These are phyloP conservation scores for Pyrus bretschneideri DNA, from an alignment of 306 rosid genomes.

Conservation along the genomic window DNA sequence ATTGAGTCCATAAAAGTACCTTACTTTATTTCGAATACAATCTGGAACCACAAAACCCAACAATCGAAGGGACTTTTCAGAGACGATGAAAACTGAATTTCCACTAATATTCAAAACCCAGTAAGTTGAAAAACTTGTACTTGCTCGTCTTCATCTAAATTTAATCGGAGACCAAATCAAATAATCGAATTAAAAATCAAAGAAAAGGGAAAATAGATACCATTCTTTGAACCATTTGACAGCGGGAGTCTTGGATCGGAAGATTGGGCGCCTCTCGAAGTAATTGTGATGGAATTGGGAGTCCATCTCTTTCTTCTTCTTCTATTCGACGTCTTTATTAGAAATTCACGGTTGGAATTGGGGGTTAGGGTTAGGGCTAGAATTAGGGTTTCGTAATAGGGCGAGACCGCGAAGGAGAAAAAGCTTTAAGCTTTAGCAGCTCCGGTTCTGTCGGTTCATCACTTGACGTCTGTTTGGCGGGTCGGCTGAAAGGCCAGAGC, in stretches of 20 bases:
- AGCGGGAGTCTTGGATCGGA: constrained; percentile 65
- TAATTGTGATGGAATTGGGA: constrained; percentile 53
- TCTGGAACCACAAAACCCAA: not conserved
- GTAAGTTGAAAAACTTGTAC: not conserved
- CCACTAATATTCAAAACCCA: not conserved
- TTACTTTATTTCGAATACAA: not conserved
- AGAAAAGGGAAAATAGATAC: constrained; percentile 14
- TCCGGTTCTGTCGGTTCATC: not conserved
- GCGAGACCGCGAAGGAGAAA: not conserved
- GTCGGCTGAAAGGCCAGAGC: not conserved
- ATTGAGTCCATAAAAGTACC: not conserved
- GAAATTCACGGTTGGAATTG: not conserved
- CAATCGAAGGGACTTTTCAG: not conserved
- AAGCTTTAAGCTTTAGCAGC: not conserved
- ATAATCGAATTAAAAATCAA: not conserved
- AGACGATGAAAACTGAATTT: not conserved
- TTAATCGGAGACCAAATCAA: not conserved
- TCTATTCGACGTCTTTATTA: not conserved
- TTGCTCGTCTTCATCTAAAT: not conserved
- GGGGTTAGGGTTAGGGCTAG: constrained; percentile 5
- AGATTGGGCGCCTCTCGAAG: constrained; percentile 61
- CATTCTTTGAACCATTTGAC: constrained; percentile 82
- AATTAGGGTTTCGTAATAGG: not conserved
- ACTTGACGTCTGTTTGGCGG: not conserved
- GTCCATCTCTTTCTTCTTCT: constrained; percentile 44